Evolutionary conservation across 352 stramenopile genomes (phyloP).

Genomic region (Pythium sukuiense): DNA sequence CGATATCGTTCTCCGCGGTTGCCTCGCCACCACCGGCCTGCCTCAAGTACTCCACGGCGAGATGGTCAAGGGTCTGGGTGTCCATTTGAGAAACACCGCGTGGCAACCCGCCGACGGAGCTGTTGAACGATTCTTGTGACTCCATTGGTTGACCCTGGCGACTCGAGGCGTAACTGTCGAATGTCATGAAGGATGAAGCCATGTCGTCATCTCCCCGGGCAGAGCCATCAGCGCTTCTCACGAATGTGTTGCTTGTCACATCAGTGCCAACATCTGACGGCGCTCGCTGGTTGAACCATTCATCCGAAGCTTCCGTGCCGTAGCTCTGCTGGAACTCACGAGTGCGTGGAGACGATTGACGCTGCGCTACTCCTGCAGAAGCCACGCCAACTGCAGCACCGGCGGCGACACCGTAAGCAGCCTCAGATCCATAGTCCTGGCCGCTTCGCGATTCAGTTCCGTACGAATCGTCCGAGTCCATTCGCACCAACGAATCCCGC

Average conservation of each 20-base stretch:
- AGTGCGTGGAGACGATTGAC: neutral
- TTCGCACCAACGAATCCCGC: conserved; percentile 17
- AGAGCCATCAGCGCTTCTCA: conserved; percentile 1
- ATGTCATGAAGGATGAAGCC: conserved; percentile 26
- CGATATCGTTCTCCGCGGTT: conserved; percentile 27
- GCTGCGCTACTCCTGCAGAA: conserved; percentile 2
- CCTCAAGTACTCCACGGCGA: conserved; percentile 33
- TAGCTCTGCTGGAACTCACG: conserved; percentile 13
- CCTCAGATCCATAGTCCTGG: neutral
- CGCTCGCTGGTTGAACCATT: conserved; percentile 26
- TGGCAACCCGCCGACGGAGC: neutral
- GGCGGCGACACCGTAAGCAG: neutral
- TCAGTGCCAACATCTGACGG: conserved; percentile 25
- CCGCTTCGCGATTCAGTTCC: conserved; percentile 2
- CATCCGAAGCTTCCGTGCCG: conserved; percentile 14
- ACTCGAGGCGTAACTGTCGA: conserved; percentile 24
- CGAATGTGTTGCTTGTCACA: conserved; percentile 2
- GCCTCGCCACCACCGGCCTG: conserved; percentile 27
- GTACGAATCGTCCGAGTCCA: conserved; percentile 29
- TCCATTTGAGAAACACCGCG: conserved; percentile 7
- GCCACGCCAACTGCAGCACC: neutral
- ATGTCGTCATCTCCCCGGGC: conserved; percentile 21
- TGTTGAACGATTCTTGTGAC: conserved; percentile 18
- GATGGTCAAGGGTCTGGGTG: conserved; percentile 21
- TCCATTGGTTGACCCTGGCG: conserved; percentile 13